Percentiles rank a stretch among this genome's conserved stretches.
Conservation (phyloP, 768 basidiomycete genomes). For the Suillus discolor region DNA sequence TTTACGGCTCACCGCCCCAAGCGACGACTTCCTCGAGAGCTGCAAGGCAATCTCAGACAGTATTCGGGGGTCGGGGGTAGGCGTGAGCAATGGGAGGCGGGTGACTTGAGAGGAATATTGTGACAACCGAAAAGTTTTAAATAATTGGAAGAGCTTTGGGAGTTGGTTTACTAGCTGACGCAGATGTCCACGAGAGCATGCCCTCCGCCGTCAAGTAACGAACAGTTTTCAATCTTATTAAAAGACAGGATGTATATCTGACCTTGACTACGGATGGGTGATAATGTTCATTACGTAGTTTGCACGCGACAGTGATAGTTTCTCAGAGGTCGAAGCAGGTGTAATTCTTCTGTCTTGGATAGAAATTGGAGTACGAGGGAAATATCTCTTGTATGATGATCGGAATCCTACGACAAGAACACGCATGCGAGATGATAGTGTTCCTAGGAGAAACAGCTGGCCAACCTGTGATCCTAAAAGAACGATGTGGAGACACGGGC, state of each 20-base stretch:
- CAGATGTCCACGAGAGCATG: not conserved
- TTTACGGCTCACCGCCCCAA: not conserved
- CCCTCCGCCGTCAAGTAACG: not conserved
- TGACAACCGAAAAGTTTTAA: not conserved
- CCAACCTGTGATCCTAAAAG: not conserved
- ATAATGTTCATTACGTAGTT: not conserved
- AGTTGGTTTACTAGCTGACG: not conserved
- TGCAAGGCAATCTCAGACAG: not conserved
- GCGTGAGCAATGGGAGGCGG: not conserved
- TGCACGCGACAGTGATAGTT: not conserved
- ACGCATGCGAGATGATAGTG: not conserved
- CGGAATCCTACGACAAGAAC: not conserved
- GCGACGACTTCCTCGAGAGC: not conserved
- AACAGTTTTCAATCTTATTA: not conserved
- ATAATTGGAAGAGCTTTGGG: not conserved
- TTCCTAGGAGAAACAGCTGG: not conserved
- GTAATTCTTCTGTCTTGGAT: not conserved
- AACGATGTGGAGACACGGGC: too few species aligned
- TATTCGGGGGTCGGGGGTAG: not conserved
- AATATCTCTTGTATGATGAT: not conserved
- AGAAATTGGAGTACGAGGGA: not conserved
- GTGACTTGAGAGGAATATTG: not conserved
- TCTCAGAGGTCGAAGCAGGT: not conserved
- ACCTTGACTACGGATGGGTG: not conserved
- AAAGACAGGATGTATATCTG: not conserved